phyloP scores from a whole-genome alignment of 176 grass and related monocot genomes.

The Lolium perenne region DNA sequence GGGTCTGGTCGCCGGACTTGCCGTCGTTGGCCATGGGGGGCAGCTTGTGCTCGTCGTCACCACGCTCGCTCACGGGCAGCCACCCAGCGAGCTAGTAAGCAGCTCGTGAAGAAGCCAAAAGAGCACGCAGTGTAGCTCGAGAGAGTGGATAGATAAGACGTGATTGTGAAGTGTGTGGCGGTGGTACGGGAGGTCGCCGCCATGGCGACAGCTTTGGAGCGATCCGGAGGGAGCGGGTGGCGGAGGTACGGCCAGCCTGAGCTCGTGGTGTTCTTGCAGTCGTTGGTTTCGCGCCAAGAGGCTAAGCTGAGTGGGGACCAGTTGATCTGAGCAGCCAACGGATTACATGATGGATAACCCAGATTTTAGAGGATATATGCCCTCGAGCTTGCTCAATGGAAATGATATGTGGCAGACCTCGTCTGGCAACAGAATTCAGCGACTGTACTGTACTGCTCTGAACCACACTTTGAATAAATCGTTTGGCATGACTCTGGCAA shows the following conservation, averaged over 20 bases:
- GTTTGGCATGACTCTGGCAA: no score
- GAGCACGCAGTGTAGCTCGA: slow-evolving; percentile 1
- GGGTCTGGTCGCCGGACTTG: slow-evolving; percentile 60
- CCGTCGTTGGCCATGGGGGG: slow-evolving; percentile 56
- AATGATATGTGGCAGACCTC: no score
- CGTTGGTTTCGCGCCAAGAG: slow-evolving; percentile 53
- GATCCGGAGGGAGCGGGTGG: slow-evolving; percentile 51
- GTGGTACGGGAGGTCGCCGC: slow-evolving; percentile 38
- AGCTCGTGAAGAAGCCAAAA: not conserved
- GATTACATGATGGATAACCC: not conserved
- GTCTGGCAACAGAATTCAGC: no score
- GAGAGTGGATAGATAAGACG: slow-evolving; percentile 1
- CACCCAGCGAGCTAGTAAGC: not conserved
- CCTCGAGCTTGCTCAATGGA: no score
- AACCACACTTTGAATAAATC: no score
- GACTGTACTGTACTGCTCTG: no score
- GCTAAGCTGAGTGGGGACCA: not conserved
- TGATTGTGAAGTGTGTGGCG: slow-evolving; percentile 54
- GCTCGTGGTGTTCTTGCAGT: slow-evolving; percentile 37
- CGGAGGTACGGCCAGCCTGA: slow-evolving; percentile 19
- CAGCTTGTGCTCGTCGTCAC: slow-evolving; percentile 18
- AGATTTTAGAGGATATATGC: not conserved
- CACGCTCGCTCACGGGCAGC: not conserved
- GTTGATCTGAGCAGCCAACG: not conserved
- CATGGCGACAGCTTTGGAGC: slow-evolving; percentile 63